A percentile compares a stretch with the other conserved stretches of the same genome.
Conservation (phyloP, 2,329 filamentous ascomycete species). For the Microdochium trichocladiopsis region DNA sequence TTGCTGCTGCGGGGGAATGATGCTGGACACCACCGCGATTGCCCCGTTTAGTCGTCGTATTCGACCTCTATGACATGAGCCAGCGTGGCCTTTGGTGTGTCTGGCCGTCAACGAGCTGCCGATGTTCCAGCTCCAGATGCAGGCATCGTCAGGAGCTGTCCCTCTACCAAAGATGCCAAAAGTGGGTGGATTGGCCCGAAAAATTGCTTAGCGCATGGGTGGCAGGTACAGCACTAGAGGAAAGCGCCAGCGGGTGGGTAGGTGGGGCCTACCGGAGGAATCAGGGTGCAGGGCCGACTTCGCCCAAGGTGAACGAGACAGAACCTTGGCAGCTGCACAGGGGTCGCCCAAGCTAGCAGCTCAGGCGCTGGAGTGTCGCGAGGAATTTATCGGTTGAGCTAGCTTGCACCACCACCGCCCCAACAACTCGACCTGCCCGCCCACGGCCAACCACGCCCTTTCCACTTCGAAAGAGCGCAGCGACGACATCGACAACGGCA, state of each 20-base stretch:
- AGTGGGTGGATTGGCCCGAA: not conserved
- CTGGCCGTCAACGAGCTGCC: too few species aligned
- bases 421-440: not conserved
- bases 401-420: not conserved
- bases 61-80: too few species aligned
- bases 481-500: too few species aligned
- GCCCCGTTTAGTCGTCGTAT: not conserved
- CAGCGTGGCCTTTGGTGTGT: too few species aligned
- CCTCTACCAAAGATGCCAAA: not conserved
- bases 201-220: not conserved
- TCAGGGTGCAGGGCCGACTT: not conserved
- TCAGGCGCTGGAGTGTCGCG: not conserved
- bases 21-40: not conserved
- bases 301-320: not conserved
- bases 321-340: too few species aligned
- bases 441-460: not conserved
- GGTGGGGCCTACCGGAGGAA: not conserved
- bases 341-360: not conserved
- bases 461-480: too few species aligned
- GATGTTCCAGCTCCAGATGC: too few species aligned
- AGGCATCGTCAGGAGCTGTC: not conserved
- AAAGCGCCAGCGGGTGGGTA: not conserved
- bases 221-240: not conserved
- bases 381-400: slow-evolving; percentile 1
- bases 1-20: not conserved